phyloP scores from a whole-genome alignment of 352 stramenopile genomes.

The Globisporangium nodosum region DNA sequence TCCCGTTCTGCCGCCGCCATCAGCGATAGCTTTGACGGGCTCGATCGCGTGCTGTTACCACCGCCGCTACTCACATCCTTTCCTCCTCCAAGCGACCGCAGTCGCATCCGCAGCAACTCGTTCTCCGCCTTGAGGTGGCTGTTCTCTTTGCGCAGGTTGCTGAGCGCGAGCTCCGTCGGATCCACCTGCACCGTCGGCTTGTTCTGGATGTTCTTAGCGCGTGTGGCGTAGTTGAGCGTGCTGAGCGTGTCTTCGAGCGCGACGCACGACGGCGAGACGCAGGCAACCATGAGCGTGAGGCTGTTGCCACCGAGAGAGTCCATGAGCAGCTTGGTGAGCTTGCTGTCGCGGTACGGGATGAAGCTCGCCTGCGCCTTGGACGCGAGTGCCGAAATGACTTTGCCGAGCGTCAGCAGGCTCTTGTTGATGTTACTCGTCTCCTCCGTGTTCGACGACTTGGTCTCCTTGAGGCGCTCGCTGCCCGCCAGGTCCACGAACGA shows the following conservation, averaged over 20 bases:
- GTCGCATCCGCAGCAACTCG: constrained; percentile 42
- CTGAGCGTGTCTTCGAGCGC: constrained; percentile 75
- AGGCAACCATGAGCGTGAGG: constrained; percentile 82
- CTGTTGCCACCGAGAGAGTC: constrained; percentile 77
- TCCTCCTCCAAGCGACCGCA: constrained; percentile 21
- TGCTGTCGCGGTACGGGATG: constrained; percentile 82
- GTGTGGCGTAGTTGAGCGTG: constrained; percentile 81
- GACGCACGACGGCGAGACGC: constrained; percentile 52
- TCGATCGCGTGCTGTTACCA: neutral
- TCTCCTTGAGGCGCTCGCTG: constrained; percentile 68
- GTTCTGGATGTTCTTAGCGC: constrained; percentile 85
- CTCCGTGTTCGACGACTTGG: constrained; percentile 59
- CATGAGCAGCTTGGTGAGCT: constrained; percentile 85
- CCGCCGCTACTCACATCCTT: constrained; percentile 3
- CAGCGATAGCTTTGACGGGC: constrained; percentile 4
- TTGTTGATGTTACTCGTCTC: constrained; percentile 86
- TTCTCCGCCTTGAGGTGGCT: constrained; percentile 50
- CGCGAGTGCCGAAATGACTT: constrained; percentile 77
- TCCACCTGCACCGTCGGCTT: constrained; percentile 70
- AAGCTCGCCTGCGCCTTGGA: constrained; percentile 39
- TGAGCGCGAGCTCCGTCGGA: constrained; percentile 51
- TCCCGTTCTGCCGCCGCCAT: neutral
- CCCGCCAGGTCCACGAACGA: constrained; percentile 80
- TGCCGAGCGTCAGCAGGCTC: constrained; percentile 73
- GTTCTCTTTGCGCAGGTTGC: constrained; percentile 61